Conservation (phyloP, 2,329 filamentous ascomycete genomes). For the Sclerotinia nivalis region DNA sequence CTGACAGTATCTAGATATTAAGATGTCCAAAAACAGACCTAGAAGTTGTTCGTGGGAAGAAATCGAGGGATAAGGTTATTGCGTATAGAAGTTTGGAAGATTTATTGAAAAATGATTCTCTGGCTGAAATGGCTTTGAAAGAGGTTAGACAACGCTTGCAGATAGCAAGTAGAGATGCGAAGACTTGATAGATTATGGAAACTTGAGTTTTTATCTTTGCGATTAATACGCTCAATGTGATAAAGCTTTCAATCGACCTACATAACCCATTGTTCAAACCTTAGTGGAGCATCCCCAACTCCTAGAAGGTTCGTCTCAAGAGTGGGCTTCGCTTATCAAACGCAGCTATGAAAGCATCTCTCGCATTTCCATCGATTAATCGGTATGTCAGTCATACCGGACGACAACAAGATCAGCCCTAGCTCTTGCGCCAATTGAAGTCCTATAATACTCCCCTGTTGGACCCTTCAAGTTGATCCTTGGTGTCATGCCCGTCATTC, state of each 20-base stretch:
- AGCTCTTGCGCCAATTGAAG: neutral
- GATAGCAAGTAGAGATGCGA: neutral
- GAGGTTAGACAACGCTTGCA: slow-evolving; percentile 34
- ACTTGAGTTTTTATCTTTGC: no score
- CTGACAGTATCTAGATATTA: slow-evolving; percentile 49
- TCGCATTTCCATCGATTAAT: neutral
- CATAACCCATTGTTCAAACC: neutral
- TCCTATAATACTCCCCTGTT: neutral
- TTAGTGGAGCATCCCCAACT: neutral
- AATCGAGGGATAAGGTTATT: slow-evolving; percentile 65
- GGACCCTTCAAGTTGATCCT: neutral
- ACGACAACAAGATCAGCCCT: neutral
- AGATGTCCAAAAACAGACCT: slow-evolving; percentile 64
- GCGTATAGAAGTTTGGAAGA: slow-evolving; percentile 39
- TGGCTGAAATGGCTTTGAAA: slow-evolving; percentile 35
- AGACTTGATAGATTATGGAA: slow-evolving; percentile 26
- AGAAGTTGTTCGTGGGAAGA: slow-evolving; percentile 61
- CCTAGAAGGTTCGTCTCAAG: neutral
- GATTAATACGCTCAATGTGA: neutral
- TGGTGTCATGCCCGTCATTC: slow-evolving; percentile 11
- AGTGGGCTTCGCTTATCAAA: neutral
- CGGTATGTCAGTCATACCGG: neutral
- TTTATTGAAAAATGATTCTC: slow-evolving; percentile 39
- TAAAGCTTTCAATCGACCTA: no score
- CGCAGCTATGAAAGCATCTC: neutral